Percentiles rank a stretch among this genome's conserved stretches.
phyloP scores from a whole-genome alignment of 2,329 filamentous ascomycete genomes.

The Dichotomopilus funicola region DNA sequence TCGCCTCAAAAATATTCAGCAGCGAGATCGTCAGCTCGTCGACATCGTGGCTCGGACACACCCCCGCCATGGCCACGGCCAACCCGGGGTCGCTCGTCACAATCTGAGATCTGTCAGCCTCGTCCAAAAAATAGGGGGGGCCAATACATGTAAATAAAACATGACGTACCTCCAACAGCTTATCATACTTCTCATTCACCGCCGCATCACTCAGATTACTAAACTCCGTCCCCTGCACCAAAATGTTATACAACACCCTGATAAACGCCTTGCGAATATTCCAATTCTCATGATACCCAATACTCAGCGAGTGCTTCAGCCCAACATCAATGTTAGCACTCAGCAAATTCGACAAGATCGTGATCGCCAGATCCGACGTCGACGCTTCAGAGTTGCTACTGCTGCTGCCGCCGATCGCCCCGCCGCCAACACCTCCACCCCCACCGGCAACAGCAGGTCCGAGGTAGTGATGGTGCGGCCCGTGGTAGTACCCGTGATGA shows the following conservation, averaged over 20 bases:
- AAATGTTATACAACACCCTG: constrained; percentile 62
- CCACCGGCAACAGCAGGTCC: no score
- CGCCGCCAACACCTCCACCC: no score
- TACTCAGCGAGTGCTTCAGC: constrained; percentile 61
- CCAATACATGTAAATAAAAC: not conserved
- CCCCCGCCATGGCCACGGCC: constrained; percentile 56
- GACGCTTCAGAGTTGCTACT: constrained; percentile 35
- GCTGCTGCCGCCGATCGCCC: constrained; percentile 17
- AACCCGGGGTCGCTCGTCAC: constrained; percentile 57
- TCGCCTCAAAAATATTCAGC: constrained; percentile 62
- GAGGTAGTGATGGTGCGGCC: no score
- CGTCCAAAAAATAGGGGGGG: not conserved
- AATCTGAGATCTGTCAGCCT: constrained; percentile 33
- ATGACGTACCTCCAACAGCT: constrained; percentile 49
- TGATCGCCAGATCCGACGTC: constrained; percentile 58
- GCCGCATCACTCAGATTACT: constrained; percentile 61
- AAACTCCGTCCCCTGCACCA: constrained; percentile 66
- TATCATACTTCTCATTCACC: constrained; percentile 62
- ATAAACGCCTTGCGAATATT: constrained; percentile 65
- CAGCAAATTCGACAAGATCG: constrained; percentile 60
- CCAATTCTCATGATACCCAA: constrained; percentile 64
- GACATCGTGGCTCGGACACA: constrained; percentile 61
- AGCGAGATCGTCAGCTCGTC: constrained; percentile 63
- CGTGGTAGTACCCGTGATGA: constrained; percentile 2
- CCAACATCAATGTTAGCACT: constrained; percentile 68